Percentiles rank a stretch among this genome's conserved stretches.
Conservation (phyloP, 1,139 yeast species). For the Debaryomyces nepalensis region DNA sequence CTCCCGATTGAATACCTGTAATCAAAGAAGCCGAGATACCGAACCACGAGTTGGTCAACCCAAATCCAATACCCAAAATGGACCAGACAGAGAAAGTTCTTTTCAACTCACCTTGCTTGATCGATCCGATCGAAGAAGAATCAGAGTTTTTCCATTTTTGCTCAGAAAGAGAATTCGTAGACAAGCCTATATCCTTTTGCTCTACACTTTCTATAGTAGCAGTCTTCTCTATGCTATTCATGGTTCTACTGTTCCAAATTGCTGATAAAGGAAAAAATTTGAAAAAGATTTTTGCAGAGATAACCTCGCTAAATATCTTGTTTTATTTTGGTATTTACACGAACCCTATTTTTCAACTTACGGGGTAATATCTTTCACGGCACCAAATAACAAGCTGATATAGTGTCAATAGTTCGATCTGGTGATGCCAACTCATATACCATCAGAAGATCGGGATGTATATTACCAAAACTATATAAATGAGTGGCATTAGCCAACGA, state of each 20-base stretch:
- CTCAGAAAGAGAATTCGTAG: background rate
- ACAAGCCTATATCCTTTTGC: conserved; percentile 2
- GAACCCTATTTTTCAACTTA: too few relatives aligned
- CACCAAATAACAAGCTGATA: too few relatives aligned
- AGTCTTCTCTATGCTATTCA: conserved; percentile 6
- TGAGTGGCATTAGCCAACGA: too few relatives aligned
- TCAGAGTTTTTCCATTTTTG: conserved; percentile 8
- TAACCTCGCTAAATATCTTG: background rate
- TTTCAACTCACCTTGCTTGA: conserved; percentile 38
- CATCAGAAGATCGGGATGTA: too few relatives aligned
- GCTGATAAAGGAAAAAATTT: background rate
- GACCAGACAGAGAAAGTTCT: conserved; percentile 59
- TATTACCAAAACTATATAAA: too few relatives aligned
- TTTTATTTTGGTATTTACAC: too few relatives aligned
- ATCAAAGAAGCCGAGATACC: conserved; percentile 68
- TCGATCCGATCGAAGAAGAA: conserved; percentile 9
- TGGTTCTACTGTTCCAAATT: conserved; percentile 1
- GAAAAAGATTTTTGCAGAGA: background rate
- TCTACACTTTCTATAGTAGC: conserved; percentile 1
- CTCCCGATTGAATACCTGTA: conserved; percentile 68
- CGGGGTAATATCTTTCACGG: too few relatives aligned
- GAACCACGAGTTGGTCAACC: conserved; percentile 72
- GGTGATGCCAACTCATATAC: too few relatives aligned
- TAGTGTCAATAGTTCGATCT: too few relatives aligned
- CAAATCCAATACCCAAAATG: conserved; percentile 68